phyloP scores from a whole-genome alignment of 257 asterid genomes.

The Pogostemon cablin region DNA sequence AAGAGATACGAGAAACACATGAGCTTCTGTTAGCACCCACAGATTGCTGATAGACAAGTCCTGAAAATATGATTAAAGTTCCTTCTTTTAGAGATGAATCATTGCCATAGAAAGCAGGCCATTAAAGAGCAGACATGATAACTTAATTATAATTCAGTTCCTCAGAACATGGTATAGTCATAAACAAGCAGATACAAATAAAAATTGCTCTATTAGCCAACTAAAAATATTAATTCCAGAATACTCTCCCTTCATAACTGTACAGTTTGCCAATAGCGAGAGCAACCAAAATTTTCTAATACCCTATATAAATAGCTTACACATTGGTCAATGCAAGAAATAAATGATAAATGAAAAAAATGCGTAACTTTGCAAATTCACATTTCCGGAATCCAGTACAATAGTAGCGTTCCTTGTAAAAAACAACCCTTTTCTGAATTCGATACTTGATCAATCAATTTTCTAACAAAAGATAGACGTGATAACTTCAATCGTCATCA shows the following conservation, averaged over 20 bases:
- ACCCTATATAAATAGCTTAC: background rate
- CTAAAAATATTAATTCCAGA: conserved; percentile 15
- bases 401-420: conserved; percentile 15
- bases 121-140: conserved; percentile 14
- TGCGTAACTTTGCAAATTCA: conserved; percentile 20
- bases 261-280: conserved; percentile 10
- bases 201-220: background rate
- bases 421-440: conserved; percentile 4
- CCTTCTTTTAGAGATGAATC: conserved; percentile 27
- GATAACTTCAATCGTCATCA: conserved; percentile 22
- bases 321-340: conserved; percentile 23
- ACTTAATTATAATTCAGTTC: background rate
- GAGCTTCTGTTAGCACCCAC: conserved; percentile 30
- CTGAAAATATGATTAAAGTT: conserved; percentile 28
- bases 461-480: conserved; percentile 12
- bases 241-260: conserved; percentile 9
- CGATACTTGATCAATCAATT: conserved; percentile 12
- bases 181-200: background rate
- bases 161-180: background rate
- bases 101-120: conserved; percentile 25
- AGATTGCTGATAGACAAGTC: conserved; percentile 28
- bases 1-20: conserved; percentile 19
- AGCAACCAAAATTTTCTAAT: conserved; percentile 8
- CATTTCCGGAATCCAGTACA: conserved; percentile 24
- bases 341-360: background rate